Evolutionary conservation across 2,329 filamentous ascomycete genomes (phyloP), one percentile per base, ranked within the genome.

Genomic region (Phaeoacremonium minimum): DNA sequence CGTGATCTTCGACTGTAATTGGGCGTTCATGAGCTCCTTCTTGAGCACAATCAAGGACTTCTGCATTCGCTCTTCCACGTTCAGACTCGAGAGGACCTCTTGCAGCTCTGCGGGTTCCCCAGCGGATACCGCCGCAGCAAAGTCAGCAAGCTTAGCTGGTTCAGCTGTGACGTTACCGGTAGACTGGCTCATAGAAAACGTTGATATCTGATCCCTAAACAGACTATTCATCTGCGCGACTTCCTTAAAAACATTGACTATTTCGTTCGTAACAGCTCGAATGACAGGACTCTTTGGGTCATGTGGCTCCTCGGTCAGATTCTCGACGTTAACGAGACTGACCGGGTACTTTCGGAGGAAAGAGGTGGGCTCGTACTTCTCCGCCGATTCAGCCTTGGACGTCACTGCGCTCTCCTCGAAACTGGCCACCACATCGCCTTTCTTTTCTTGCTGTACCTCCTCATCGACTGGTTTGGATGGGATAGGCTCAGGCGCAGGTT

Each of bases 181-280:
- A 8, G 87, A 94, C 50, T 95, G 89, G 51, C 88, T 94, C 73
- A 95, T 94, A 18, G 89, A 91, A 57, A 97, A 98, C 2, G 91
- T 95, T 1, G 90, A 95, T 37, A 98, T 95, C 56, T 98, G 93
- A 54, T 98, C 93, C 40, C 91, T 80, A 73, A 98, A 98, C 15
- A 98, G 73, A 41, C 86, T 88, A 66, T 97, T 98, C 63, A 96
- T 80, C 30, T 82, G 85, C 8, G 91, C 91, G 36, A 98, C 88
- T 58, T 97, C 90, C 66, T 96, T 97, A 72, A 96, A 97, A 1
- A 95, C 93, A 58, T 96, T 97, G 57, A 98, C 89, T 43, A 98
- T 97, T 66, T 98, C 94, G 53, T 91, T 95, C 33, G 91, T 93
- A 31, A 98, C 81, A 11, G 93, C 93, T 37, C 88, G 83, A 42